A percentile compares a stretch with the other conserved stretches of the same genome.
These are phyloP conservation scores for Madurella mycetomatis DNA, from an alignment of 2,329 filamentous ascomycete species.

Conservation along the genomic window DNA sequence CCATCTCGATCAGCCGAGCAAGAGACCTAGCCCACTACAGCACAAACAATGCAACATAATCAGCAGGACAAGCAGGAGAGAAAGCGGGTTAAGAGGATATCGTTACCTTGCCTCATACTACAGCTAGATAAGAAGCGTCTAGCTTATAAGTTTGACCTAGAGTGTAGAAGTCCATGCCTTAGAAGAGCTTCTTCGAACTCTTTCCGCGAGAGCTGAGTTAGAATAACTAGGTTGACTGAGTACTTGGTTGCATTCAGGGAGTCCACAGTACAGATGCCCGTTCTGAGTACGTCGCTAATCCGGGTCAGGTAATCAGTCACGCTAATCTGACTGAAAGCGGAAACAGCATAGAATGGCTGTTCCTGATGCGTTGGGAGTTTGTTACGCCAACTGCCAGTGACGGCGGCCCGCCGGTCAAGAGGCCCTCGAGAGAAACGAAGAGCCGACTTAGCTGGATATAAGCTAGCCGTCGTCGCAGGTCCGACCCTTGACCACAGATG, in stretches of 20 bases:
- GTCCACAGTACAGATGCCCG: not conserved
- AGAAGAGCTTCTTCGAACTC: not conserved
- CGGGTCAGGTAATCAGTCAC: not conserved
- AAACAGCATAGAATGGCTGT: not conserved
- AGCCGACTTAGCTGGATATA: no score
- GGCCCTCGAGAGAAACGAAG: not conserved
- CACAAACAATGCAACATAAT: not conserved
- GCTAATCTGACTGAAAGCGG: not conserved
- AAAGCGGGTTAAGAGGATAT: not conserved
- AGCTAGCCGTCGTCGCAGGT: no score
- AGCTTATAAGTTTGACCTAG: not conserved
- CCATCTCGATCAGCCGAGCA: no score
- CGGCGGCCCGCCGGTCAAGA: slow-evolving; percentile 1
- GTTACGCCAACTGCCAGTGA: slow-evolving; percentile 1
- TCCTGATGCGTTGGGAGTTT: not conserved
- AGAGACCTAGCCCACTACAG: no score
- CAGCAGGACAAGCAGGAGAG: not conserved
- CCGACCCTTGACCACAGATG: not conserved
- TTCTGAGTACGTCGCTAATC: not conserved
- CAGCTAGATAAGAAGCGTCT: not conserved
- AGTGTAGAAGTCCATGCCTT: not conserved
- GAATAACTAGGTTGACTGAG: not conserved
- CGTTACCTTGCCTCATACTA: not conserved
- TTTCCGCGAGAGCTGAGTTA: not conserved
- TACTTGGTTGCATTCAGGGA: not conserved